Evolutionary conservation across 2,329 filamentous ascomycete species (phyloP), one percentile per base, ranked within the genome.

Genomic region (Stemphylium lycopersici): DNA sequence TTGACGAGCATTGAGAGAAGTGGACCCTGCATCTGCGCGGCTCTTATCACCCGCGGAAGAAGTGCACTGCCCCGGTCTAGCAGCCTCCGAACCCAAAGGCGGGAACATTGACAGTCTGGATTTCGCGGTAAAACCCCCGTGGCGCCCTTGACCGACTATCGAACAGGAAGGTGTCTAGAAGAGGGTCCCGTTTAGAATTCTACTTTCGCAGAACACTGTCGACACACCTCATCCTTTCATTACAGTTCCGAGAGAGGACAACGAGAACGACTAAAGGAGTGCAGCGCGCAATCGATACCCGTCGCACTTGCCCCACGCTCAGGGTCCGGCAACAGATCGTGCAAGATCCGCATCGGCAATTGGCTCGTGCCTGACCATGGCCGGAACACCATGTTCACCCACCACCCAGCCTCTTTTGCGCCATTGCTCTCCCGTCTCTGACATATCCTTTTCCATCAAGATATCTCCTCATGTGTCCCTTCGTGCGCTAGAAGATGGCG

Each of bases 351-450:
- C 37, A 37, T 24, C 49, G 22, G 50, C 48, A 26, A 66, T 66
- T 65, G 63, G 62, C 61, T 54, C 52, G 62, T 67, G 52, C 65
- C 65, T 63, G 56, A 50, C 43, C 8, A 69, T 68, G 65, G 55
- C 63, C 51, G 61, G 51, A 46, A 56, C 49, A 41, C 52, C 61
- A 55, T 55, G 52, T 39, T 56, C 48, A n/a, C 52, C 52, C 22
- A 54, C 59, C 32, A 53, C 56, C 5, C 55, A 59, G 32, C 62
- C 66, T 49, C 63, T 71, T 31, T 61, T 68, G 36, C 56, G 59
- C 22, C 58, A 65, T 50, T 67, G 62, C 49, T 49, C 66, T 24
- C 32, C 42, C 11, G 58, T 58, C 39, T 56, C 62, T 13, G 56
- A 63, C 47, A 41, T 55, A 36, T 58, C 60, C 8, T 31, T 43